Evolutionary conservation across 2,329 filamentous ascomycete genomes (phyloP).

Genomic region (Scopulariopsis brevicaulis): DNA sequence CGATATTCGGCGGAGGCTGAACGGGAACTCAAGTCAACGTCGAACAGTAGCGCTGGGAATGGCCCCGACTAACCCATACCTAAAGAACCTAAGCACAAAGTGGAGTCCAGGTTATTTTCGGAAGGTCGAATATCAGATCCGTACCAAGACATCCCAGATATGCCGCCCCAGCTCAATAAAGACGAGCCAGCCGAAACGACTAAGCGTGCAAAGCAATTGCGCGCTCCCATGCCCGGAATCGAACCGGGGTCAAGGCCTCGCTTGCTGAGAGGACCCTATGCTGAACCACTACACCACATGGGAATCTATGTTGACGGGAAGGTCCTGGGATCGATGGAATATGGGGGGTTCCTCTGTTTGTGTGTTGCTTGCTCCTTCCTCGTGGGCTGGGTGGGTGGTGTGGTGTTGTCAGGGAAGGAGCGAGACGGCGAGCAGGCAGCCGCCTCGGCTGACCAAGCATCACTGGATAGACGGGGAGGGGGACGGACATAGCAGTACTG

Average conservation of each 20-base stretch:
- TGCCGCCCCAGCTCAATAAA: too few relatives aligned
- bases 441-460: background rate
- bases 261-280: constrained; percentile 4
- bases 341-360: background rate
- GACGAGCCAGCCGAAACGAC: background rate
- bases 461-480: background rate
- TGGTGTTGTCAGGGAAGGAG: background rate
- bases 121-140: too few relatives aligned
- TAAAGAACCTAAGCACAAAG: too few relatives aligned
- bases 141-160: too few relatives aligned
- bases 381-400: background rate
- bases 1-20: too few relatives aligned
- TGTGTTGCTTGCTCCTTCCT: background rate
- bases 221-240: constrained; percentile 2
- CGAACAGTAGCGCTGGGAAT: too few relatives aligned
- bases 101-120: too few relatives aligned
- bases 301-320: background rate
- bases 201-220: background rate
- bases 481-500: too few relatives aligned
- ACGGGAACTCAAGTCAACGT: too few relatives aligned
- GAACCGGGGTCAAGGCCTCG: constrained; percentile 4
- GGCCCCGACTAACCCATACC: too few relatives aligned
- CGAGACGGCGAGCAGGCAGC: background rate
- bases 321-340: background rate
- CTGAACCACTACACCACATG: constrained; percentile 5